Evolutionary conservation across 768 basidiomycete genomes (phyloP).

Genomic region (Termitomyces titanicus): DNA sequence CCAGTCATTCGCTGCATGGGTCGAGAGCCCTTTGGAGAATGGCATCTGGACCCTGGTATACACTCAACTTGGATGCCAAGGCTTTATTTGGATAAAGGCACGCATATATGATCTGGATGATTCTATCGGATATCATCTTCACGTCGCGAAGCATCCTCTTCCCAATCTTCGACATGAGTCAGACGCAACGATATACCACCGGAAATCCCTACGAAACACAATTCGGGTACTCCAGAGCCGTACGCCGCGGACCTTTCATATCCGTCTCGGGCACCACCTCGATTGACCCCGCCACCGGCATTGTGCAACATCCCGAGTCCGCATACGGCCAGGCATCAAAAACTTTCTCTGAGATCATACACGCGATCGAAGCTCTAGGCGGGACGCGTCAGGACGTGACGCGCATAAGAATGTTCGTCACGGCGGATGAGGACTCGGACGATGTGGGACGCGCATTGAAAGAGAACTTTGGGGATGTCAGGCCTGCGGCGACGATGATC

Average conservation of each 20-base stretch:
- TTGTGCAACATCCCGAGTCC: conserved; percentile 37
- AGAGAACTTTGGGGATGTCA: conserved; percentile 37
- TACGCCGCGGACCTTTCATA: conserved; percentile 49
- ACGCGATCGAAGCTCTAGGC: conserved; percentile 39
- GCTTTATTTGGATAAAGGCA: too few species aligned
- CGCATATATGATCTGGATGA: too few species aligned
- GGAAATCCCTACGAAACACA: conserved; percentile 46
- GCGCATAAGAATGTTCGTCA: conserved; percentile 49
- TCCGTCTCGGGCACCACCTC: conserved; percentile 53
- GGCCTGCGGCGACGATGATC: conserved; percentile 52
- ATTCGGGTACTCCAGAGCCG: conserved; percentile 51
- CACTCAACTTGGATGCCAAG: too few species aligned
- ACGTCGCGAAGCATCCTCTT: too few species aligned
- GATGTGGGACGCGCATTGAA: conserved; percentile 38
- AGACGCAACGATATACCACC: conserved; percentile 25
- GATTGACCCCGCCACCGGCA: conserved; percentile 35
- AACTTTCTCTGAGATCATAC: conserved; percentile 42
- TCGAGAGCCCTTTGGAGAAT: too few species aligned
- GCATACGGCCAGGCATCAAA: conserved; percentile 42
- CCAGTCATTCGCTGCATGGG: neutral
- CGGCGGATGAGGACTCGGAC: conserved; percentile 32
- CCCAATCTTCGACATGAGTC: conserved; percentile 2
- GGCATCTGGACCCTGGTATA: too few species aligned
- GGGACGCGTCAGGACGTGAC: conserved; percentile 41
- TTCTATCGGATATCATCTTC: too few species aligned